These are phyloP conservation scores for Aspergillus haitiensis DNA, from an alignment of 495 filamentous ascomycete genomes.

Conservation along the genomic window DNA sequence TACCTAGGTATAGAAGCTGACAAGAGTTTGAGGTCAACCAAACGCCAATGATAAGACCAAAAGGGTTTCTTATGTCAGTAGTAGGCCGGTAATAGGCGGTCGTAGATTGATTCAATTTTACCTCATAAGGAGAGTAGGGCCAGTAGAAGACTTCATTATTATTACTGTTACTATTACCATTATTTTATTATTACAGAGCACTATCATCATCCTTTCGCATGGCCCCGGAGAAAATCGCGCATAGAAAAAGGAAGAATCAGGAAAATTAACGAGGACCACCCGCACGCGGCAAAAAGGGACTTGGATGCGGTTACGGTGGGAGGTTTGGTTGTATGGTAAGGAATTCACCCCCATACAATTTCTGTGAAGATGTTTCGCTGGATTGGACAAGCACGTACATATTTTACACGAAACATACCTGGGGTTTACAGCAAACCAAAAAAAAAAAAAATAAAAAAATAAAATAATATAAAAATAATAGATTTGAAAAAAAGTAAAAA, in stretches of 20 bases:
- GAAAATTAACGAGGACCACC: conserved; percentile 32
- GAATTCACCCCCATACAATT: conserved; percentile 19
- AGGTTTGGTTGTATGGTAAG: conserved; percentile 32
- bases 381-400: neutral
- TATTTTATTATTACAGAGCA: conserved; percentile 2
- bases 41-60: conserved; percentile 16
- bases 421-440: neutral
- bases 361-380: conserved; percentile 10
- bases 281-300: conserved; percentile 28
- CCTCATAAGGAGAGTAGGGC: neutral
- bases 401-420: conserved; percentile 13
- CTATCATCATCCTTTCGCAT: conserved; percentile 17
- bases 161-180: conserved; percentile 10
- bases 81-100: conserved; percentile 11
- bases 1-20: neutral
- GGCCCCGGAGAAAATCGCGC: conserved; percentile 28
- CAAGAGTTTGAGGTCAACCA: conserved; percentile 5
- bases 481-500: no score
- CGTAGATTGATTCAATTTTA: neutral
- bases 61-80: conserved; percentile 24
- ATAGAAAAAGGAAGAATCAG: conserved; percentile 23
- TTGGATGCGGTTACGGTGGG: conserved; percentile 22
- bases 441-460: neutral
- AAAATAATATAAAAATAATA: neutral
- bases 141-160: conserved; percentile 8